Base-by-base conservation (phyloP, 1,139 yeast genomes). In the Meyerozyma carpophila region DNA sequence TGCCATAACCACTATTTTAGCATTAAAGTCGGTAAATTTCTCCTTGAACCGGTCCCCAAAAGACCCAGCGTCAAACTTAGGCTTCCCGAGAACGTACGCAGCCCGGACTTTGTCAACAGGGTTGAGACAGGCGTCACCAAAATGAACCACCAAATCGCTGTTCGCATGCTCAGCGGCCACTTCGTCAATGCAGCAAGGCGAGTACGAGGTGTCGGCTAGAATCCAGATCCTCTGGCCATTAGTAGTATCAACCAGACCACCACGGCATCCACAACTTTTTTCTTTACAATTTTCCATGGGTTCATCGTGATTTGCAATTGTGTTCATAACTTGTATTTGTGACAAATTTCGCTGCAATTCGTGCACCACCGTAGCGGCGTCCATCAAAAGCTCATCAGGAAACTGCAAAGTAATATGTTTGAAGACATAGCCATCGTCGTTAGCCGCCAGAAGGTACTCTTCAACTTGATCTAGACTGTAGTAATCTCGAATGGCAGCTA, bases 141-240 rank as follows among this genome's bases (percentile, higher is more conserved):
- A 89, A 62, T 93, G 98, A 1, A 91, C 81, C 27, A 94, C 89
- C 9, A 86, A 66, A 50, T 91, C 96, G 20, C 95, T 93, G 7
- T 70, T 61, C 10, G 93, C 95, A 63, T 93, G 99, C 56, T 86
- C 91, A 1, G 97, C 95, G 0, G 98, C 98, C 20, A 93, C 95
- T 57, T 90, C 97, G 61, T 93, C 99, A 13, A 93, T 86, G 66
- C 99, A 93, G 62, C 98, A 93, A 0, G 96, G 76, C 21, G 96
- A 88, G 56, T 93, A 94, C 0, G 97, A 89, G 0, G 98, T 91
- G 57, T 94, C 99, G 0, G 98, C 99, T 36, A 93, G 66, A 13
- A 84, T 75, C 90, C 90, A 84, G 14, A 83, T 65, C 41, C 73
- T 66, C 51, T 64, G 68, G 14, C 45, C 14, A 14, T 14, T 32